A percentile compares a stretch with the other conserved stretches of the same genome.
Conservation (phyloP, 2,329 filamentous ascomycete species). For the Fusarium globosum region DNA sequence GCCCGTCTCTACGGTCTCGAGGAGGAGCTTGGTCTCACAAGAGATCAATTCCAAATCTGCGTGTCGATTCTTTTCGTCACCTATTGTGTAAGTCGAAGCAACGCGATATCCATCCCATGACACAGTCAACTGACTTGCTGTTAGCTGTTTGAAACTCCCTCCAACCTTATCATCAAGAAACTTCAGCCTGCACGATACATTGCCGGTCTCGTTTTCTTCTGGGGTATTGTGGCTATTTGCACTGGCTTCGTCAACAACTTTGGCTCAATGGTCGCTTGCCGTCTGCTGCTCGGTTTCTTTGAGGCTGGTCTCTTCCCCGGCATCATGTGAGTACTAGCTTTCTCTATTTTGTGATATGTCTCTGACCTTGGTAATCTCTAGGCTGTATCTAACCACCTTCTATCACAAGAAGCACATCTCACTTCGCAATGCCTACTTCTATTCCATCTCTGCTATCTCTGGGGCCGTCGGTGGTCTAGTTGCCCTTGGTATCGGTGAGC, state of each 20-base stretch:
- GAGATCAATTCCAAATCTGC: slow-evolving; percentile 67
- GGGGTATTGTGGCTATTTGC: slow-evolving; percentile 57
- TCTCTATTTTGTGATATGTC: fast-evolving
- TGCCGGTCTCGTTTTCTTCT: slow-evolving; percentile 55
- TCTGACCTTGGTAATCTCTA: not conserved
- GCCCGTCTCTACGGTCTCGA: slow-evolving; percentile 62
- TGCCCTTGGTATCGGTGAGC: slow-evolving; percentile 67
- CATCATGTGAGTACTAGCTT: slow-evolving; percentile 46
- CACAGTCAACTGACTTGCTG: not conserved
- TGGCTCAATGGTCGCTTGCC: slow-evolving; percentile 57
- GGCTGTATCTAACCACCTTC: slow-evolving; percentile 68
- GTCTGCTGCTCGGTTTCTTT: slow-evolving; percentile 50
- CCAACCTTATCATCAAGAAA: slow-evolving; percentile 52
- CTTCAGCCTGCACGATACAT: slow-evolving; percentile 61
- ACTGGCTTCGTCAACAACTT: slow-evolving; percentile 60
- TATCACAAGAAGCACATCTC: slow-evolving; percentile 72
- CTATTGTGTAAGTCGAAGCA: slow-evolving; percentile 53
- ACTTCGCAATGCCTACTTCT: slow-evolving; percentile 71
- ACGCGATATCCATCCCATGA: fast-evolving
- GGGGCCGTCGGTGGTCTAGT: slow-evolving; percentile 74
- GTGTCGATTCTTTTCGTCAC: slow-evolving; percentile 57
- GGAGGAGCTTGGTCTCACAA: slow-evolving; percentile 65
- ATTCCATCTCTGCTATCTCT: slow-evolving; percentile 68
- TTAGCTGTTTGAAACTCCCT: slow-evolving; percentile 55
- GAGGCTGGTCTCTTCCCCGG: slow-evolving; percentile 64